phyloP scores from a whole-genome alignment of 208 protist species.

The Leishmania gerbilli region DNA sequence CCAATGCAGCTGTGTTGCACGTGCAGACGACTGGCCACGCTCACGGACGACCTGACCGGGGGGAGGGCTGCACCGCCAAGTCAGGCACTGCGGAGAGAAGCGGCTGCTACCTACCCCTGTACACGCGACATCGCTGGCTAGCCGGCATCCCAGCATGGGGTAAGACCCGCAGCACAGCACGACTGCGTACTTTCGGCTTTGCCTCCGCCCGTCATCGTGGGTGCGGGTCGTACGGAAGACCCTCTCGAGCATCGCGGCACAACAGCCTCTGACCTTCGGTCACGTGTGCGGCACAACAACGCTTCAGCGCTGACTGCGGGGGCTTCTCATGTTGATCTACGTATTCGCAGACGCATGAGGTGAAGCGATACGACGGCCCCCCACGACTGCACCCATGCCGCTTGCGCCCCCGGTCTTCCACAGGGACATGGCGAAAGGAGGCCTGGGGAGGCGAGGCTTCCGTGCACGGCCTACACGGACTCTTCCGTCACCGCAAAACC shows the following conservation, averaged over 20 bases:
- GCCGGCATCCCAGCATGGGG: neutral
- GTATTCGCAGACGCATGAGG: neutral
- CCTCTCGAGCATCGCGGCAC: neutral
- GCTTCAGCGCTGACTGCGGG: neutral
- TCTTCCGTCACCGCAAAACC: no score
- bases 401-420: neutral
- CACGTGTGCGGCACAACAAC: neutral
- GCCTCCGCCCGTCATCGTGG: neutral
- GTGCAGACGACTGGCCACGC: neutral
- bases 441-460: no score
- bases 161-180: neutral
- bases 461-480: no score
- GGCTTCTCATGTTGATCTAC: neutral
- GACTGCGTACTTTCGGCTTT: neutral
- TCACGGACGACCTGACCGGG: neutral
- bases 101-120: neutral
- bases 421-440: no score
- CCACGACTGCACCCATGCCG: neutral
- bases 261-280: neutral
- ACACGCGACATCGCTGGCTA: neutral
- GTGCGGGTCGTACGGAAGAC: neutral
- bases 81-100: neutral
- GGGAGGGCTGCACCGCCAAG: neutral
- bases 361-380: neutral
- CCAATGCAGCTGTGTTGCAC: neutral